Percentiles rank a stretch among this genome's conserved stretches.
phyloP scores from a whole-genome alignment of 2,329 filamentous ascomycete species.

The Cladosporium sp. region DNA sequence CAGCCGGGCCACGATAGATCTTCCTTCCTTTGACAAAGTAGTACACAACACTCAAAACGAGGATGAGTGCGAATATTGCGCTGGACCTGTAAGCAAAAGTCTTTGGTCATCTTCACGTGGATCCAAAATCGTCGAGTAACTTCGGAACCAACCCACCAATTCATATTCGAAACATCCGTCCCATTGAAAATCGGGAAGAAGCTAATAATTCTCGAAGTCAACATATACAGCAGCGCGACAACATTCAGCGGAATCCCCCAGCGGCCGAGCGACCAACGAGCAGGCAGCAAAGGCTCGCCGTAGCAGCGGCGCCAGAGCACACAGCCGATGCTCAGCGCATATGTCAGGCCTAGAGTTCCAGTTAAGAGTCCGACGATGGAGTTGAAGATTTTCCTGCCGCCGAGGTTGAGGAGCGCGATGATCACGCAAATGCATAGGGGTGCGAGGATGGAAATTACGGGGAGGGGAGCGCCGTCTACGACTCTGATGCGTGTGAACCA shows the following conservation, averaged over 20 bases:
- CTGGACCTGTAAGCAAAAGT: constrained; percentile 17
- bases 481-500: constrained; percentile 27
- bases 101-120: too few species aligned
- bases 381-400: constrained; percentile 43
- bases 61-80: constrained; percentile 23
- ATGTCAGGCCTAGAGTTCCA: constrained; percentile 38
- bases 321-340: constrained; percentile 29
- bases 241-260: constrained; percentile 24
- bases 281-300: constrained; percentile 27
- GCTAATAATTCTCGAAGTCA: constrained; percentile 26
- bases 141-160: constrained; percentile 21
- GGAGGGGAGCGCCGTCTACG: constrained; percentile 30
- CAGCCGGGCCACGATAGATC: constrained; percentile 23
- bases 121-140: too few species aligned
- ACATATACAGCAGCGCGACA: constrained; percentile 25
- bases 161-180: constrained; percentile 27
- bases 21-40: constrained; percentile 23
- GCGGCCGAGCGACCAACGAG: constrained; percentile 29
- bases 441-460: constrained; percentile 31
- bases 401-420: constrained; percentile 36
- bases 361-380: constrained; percentile 42
- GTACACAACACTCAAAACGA: constrained; percentile 22
- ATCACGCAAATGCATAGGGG: constrained; percentile 28
- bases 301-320: constrained; percentile 29
- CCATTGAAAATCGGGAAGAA: constrained; percentile 29